Conservation (phyloP, 2,329 filamentous ascomycete genomes). For the Colletotrichum limetticola region DNA sequence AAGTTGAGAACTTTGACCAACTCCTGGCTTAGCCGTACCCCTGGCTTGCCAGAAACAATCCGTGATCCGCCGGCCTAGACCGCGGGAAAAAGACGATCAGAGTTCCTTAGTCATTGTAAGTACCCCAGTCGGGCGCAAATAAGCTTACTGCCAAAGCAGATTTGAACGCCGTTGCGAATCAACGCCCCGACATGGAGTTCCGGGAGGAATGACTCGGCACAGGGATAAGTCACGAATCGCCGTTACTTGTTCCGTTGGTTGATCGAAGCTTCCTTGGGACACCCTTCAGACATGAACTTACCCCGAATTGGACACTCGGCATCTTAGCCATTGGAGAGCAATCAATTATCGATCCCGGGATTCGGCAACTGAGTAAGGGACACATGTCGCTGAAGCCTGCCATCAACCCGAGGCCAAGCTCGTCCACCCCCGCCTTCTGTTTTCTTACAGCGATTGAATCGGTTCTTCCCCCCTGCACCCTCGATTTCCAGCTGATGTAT, state of each 20-base stretch:
- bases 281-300: not conserved
- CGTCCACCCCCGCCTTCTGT: not conserved
- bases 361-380: not conserved
- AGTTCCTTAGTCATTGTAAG: not conserved
- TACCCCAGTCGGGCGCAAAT: not conserved
- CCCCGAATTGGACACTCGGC: not conserved
- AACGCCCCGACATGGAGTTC: not conserved
- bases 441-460: not conserved
- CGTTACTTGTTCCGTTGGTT: no score
- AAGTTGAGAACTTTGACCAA: not conserved
- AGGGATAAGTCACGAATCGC: not conserved
- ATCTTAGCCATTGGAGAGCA: not conserved
- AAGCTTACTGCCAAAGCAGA: conserved; percentile 7
- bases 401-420: not conserved
- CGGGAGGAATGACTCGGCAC: not conserved
- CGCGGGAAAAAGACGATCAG: not conserved
- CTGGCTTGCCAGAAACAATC: not conserved
- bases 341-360: not conserved
- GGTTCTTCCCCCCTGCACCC: no score
- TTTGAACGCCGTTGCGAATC: not conserved
- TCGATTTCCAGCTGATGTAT: not conserved
- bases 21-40: not conserved
- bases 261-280: not conserved
- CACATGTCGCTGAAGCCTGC: not conserved
- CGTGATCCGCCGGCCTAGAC: not conserved